phyloP scores from a whole-genome alignment of 768 basidiomycete genomes.

The Gloeopeniophorella convolvens region DNA sequence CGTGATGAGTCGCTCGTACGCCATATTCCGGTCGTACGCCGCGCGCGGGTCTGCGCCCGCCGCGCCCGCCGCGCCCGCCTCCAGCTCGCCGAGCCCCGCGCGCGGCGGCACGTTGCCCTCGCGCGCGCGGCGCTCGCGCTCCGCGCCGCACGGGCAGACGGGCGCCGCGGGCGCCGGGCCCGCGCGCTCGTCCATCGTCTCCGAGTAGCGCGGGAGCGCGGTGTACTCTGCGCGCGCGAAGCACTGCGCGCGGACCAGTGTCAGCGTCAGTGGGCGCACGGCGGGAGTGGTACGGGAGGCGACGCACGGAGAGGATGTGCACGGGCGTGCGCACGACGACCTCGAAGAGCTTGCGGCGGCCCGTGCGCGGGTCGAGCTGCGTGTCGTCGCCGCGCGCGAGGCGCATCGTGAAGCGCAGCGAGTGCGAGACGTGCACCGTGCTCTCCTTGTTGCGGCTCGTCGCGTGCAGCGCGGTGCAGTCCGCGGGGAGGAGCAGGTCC shows the following conservation, averaged over 20 bases:
- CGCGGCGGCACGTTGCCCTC: not conserved
- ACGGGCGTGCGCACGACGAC: slow-evolving; percentile 83
- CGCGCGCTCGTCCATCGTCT: slow-evolving; percentile 7
- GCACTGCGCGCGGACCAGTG: not conserved
- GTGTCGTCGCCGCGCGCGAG: slow-evolving; percentile 76
- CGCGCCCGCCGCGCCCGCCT: slow-evolving; percentile 6
- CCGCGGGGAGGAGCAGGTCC: slow-evolving; percentile 59
- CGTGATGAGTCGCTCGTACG: slow-evolving; percentile 72
- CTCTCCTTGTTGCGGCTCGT: slow-evolving; percentile 75
- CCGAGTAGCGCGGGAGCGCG: slow-evolving; percentile 9
- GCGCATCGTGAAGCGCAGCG: slow-evolving; percentile 74
- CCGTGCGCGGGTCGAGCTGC: slow-evolving; percentile 53
- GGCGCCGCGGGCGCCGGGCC: not conserved
- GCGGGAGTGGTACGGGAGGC: not conserved
- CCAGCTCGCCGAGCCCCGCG: too few species aligned
- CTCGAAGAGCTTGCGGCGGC: slow-evolving; percentile 78
- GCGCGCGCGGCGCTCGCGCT: not conserved
- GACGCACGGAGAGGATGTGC: slow-evolving; percentile 77
- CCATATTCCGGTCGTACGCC: slow-evolving; percentile 36
- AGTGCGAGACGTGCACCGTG: slow-evolving; percentile 70
- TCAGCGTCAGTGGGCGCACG: not conserved
- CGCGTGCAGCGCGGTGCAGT: slow-evolving; percentile 56
- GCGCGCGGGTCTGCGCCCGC: slow-evolving; percentile 27
- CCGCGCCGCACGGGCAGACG: slow-evolving; percentile 1
- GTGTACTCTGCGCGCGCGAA: slow-evolving; percentile 10